phyloP scores from a whole-genome alignment of 257 asterid species.

The Nicotiana undulata region DNA sequence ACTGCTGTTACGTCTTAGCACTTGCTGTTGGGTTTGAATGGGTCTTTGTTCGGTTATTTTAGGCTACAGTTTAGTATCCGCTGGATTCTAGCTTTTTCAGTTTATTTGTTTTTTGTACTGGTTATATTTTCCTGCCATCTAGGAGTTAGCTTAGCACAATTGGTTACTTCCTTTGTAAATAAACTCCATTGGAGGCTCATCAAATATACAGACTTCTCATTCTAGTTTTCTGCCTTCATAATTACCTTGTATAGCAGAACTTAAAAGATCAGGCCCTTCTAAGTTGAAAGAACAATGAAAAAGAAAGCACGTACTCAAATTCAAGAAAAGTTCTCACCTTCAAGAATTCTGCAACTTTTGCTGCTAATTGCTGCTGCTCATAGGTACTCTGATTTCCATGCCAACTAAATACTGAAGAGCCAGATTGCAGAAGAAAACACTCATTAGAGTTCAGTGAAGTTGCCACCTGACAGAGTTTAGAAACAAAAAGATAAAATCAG shows the following conservation, averaged over 20 bases:
- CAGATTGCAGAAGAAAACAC: slow-evolving; percentile 89
- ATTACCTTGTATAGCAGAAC: not conserved
- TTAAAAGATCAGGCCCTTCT: not conserved
- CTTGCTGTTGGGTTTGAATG: too few relatives aligned
- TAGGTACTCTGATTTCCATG: slow-evolving; percentile 80
- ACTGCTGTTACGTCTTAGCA: too few relatives aligned
- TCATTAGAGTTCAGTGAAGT: slow-evolving; percentile 72
- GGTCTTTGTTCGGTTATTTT: too few relatives aligned
- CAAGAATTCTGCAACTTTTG: slow-evolving; percentile 75
- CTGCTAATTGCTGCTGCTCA: slow-evolving; percentile 82
- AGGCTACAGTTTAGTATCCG: too few relatives aligned
- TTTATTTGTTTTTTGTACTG: too few relatives aligned
- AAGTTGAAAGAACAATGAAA: not conserved
- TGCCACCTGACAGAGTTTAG: slow-evolving; percentile 49
- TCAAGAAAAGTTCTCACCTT: slow-evolving; percentile 43
- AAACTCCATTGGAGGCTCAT: too few relatives aligned
- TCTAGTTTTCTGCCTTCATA: too few relatives aligned
- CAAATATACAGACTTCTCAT: too few relatives aligned
- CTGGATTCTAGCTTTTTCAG: too few relatives aligned
- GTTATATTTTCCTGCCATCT: too few relatives aligned
- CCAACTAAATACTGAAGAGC: slow-evolving; percentile 76
- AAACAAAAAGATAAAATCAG: not conserved
- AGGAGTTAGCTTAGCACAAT: too few relatives aligned
- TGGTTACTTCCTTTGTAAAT: too few relatives aligned
- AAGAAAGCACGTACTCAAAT: not conserved